These are phyloP conservation scores for Blastomyces emzantsi DNA, from an alignment of 2,329 filamentous ascomycete species.

Conservation along the genomic window DNA sequence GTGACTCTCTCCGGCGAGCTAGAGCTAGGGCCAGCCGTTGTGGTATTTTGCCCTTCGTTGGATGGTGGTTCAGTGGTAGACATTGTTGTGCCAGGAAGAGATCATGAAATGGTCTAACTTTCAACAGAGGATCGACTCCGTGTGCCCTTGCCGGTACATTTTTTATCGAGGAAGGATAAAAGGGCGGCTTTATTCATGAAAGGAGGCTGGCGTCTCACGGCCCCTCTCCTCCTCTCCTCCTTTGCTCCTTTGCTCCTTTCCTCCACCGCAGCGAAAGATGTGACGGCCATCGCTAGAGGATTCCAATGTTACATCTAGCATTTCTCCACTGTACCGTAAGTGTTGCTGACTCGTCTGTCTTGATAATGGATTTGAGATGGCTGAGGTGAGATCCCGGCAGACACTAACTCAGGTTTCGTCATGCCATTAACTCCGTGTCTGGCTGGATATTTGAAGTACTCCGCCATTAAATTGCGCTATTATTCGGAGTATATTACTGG, in stretches of 20 bases:
- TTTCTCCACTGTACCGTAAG: not conserved
- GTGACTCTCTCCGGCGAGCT: not conserved
- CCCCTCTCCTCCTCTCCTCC: too few species aligned
- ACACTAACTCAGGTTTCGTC: not conserved
- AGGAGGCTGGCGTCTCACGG: not conserved
- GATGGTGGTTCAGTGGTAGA: not conserved
- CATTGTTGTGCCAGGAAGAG: not conserved
- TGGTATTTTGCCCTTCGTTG: not conserved
- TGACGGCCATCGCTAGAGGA: not conserved
- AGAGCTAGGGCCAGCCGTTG: not conserved
- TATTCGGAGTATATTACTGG: not conserved
- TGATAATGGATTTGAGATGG: not conserved
- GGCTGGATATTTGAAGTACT: not conserved
- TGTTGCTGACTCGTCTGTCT: not conserved
- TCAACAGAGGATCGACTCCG: not conserved
- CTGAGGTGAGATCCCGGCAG: not conserved
- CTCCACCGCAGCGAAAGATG: not conserved
- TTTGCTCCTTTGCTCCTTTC: not conserved
- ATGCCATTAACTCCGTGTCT: not conserved
- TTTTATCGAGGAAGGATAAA: not conserved
- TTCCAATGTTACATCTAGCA: not conserved
- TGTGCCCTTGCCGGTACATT: not conserved
- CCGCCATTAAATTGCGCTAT: not conserved
- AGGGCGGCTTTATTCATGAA: not conserved
- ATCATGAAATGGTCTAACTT: not conserved